Percentiles rank a stretch among this genome's conserved stretches.
Evolutionary conservation across 345 rosid species (phyloP).

Genomic region (Theobroma cacao): DNA sequence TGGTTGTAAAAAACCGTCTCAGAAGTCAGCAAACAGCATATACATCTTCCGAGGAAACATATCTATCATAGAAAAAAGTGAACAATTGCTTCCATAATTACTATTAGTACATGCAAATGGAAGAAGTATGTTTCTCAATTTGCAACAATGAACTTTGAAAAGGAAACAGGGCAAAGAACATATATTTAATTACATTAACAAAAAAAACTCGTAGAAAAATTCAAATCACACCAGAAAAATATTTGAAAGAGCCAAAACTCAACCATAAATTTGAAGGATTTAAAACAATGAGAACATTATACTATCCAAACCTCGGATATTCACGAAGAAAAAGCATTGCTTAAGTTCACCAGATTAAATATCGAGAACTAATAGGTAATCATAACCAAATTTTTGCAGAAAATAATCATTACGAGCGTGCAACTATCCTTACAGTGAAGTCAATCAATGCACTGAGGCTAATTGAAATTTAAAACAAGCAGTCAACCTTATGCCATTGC

Average conservation of each 20-base stretch:
- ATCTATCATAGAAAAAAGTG: neutral
- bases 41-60: neutral
- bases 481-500: neutral
- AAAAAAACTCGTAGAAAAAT: neutral
- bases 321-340: neutral
- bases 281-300: neutral
- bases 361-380: neutral
- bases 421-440: neutral
- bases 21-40: neutral
- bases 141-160: neutral
- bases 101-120: neutral
- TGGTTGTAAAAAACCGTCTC: neutral
- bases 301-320: neutral
- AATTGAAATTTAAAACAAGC: neutral
- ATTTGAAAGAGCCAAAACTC: neutral
- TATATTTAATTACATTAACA: neutral
- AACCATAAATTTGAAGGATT: neutral
- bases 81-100: neutral
- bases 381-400: neutral
- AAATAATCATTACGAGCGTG: neutral
- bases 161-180: conserved; percentile 2
- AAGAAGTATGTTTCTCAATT: neutral
- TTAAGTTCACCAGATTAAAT: neutral
- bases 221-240: neutral
- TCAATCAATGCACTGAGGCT: neutral